Evolutionary conservation across 768 basidiomycete genomes (phyloP), one percentile per base, ranked within the genome.

Genomic region (Boletellus ananas): DNA sequence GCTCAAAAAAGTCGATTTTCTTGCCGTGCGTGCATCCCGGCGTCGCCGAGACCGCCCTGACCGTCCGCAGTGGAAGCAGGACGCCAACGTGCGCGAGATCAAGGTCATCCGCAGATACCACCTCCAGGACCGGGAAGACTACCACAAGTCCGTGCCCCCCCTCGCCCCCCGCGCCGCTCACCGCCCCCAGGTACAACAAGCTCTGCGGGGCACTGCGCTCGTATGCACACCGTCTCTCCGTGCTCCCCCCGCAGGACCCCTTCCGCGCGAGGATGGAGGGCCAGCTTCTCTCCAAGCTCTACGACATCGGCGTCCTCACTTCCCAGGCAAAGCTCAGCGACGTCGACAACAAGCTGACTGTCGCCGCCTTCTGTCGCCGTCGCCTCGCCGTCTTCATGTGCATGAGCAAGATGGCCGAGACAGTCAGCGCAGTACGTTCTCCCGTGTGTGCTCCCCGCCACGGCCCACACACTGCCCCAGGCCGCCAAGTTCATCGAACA

Each of bases 401-500:
- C 72, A 81, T 87, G 75, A 76, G 84, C 41, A 95, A 94, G 67
- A 97, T 99, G 96, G 81, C 90, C 1, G 89, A 98, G 73, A 88
- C 92, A 1, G 92, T 99, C 60, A 90, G 88, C 64, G 87, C 93
- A 45, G 94, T 95, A 62, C 51, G 91, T 25, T 81, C 27, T 8
- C 49, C 27, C 23, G 49, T 38, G 49, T 42, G 12, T 50, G 11
- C 43, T 31, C 29, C 34, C n/a, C 25, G n/a, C 16, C 52, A 31
- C 47, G 23, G 50, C 42, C 23, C 45, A 49, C 47, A 46, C 52
- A 34, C 27, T 23, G 36, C 35, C 55, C n/a, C 62, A 96, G 94
- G 96, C 95, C 9, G 91, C 87, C 47, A 93, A 90, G 63, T 97
- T 96, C 67, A 89, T 99, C 59, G 96, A 99, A 69, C 96, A 98